Evolutionary conservation across 139 green algal genomes (phyloP), one percentile per base, ranked within the genome.

Genomic region (Tetradesmus obliquus): DNA sequence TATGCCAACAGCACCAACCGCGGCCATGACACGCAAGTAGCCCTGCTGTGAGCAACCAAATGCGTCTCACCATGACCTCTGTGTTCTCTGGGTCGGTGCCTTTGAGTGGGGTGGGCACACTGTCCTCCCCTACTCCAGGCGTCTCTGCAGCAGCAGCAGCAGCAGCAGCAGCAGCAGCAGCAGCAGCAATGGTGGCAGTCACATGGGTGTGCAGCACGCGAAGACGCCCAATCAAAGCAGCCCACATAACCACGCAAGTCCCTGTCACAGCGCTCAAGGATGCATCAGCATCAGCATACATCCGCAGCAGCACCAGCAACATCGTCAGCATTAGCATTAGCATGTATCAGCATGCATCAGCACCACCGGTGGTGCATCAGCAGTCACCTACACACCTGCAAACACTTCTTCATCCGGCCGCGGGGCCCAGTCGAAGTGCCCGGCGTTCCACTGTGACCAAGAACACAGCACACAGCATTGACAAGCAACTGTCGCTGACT

Each of bases 351-450:
- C 57, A 9, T 66, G 66, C 66, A 76, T 17, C 66, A 76, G 66
- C 66, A 76, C 62, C 10, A 22, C 3, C 62, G 17, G 1, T 1
- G 2, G 0, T 45, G 66, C 66, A 76, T 17, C 66, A 76, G 15
- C 66, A n/a, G 66, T 19, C 5, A 19, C 66, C 2, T 19, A 8
- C 17, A 76, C 66, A 76, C 1, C 66, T 10, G 93, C 88, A 92
- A 99, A 99, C 69, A 96, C 92, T 87, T 99, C 98, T 94, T 98
- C 96, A 19, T 53, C 45, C 2, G 95, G 94, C 17, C 95, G 91
- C 71, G 66, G n/a, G 7, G 91, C 86, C 17, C 89, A 98, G 71
- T 95, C 72, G 88, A 99, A 99, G 79, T 84, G 79, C 57, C 57
- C 57, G 7, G 7, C 57, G 8, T 66, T 9, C 57, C 57, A 66